phyloP scores from a whole-genome alignment of 2,329 filamentous ascomycete species.

The Fusarium albosuccineum region DNA sequence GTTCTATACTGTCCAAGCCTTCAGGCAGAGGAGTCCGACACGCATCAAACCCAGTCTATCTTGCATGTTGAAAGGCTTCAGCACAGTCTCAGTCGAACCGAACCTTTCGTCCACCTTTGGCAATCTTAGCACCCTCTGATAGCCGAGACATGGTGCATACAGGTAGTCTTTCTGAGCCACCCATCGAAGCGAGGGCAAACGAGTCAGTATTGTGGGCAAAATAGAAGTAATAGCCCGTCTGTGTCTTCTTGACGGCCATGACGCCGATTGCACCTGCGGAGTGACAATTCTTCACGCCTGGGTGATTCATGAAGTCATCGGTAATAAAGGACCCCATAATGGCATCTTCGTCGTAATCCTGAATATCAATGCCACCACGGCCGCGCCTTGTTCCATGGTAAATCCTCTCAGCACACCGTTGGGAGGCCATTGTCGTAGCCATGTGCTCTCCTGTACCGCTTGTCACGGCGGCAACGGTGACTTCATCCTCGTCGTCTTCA shows the following conservation, averaged over 20 bases:
- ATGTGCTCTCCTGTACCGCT: conserved; percentile 98
- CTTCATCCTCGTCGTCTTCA: conserved; percentile 74
- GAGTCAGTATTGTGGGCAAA: conserved; percentile 97
- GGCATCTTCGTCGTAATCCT: conserved; percentile 81
- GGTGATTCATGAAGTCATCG: conserved; percentile 93
- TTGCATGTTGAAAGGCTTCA: conserved; percentile 2
- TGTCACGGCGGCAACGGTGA: conserved; percentile 85
- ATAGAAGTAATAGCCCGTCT: conserved; percentile 82
- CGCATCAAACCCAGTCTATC: neutral
- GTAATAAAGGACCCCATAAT: conserved; percentile 81
- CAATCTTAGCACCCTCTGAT: conserved; percentile 63
- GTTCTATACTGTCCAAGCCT: neutral
- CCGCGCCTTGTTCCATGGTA: conserved; percentile 77
- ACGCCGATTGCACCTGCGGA: conserved; percentile 92
- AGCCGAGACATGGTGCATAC: conserved; percentile 90
- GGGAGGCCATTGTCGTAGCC: conserved; percentile 93
- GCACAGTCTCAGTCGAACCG: conserved; percentile 46
- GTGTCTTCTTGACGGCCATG: conserved; percentile 88
- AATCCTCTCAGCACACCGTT: conserved; percentile 86
- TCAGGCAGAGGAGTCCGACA: neutral
- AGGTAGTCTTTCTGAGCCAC: conserved; percentile 79
- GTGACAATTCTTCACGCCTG: conserved; percentile 82
- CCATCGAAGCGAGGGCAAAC: conserved; percentile 90
- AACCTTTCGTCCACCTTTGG: conserved; percentile 67
- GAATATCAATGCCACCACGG: conserved; percentile 70